Percentiles rank a stretch among this genome's conserved stretches.
These are phyloP conservation scores for Heterobasidion irregulare DNA, from an alignment of 1,284 basidiomycete genomes.

Conservation along the genomic window DNA sequence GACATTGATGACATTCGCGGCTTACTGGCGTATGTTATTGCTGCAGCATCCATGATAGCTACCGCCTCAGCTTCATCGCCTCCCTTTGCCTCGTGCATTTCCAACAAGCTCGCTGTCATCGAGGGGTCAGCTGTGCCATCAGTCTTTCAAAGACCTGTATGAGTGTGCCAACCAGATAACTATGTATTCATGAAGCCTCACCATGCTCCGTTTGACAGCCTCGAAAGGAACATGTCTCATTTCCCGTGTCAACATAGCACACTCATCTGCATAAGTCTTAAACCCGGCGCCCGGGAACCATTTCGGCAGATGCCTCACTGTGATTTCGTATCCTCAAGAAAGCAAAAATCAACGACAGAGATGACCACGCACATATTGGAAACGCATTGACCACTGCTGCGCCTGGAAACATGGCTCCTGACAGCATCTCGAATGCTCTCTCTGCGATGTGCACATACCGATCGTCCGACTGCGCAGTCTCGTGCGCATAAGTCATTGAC, in stretches of 20 bases:
- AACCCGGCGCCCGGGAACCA: not conserved
- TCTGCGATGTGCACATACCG: not conserved
- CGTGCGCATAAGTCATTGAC: not conserved
- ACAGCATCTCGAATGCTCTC: not conserved
- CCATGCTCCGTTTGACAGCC: not conserved
- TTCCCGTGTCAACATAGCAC: not conserved
- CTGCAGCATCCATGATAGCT: not conserved
- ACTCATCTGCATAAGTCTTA: not conserved
- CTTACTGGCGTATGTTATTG: not conserved
- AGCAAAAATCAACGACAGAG: no score
- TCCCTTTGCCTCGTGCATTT: not conserved
- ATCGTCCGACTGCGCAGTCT: not conserved
- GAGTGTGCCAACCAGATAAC: not conserved
- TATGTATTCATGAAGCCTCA: not conserved
- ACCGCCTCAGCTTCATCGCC: not conserved
- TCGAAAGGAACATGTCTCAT: not conserved
- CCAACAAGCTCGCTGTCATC: not conserved
- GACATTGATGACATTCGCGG: not conserved
- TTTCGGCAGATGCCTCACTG: not conserved
- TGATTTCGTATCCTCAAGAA: no score
- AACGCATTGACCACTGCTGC: not conserved
- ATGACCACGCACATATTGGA: not conserved
- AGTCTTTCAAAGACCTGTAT: not conserved
- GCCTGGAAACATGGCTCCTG: not conserved
- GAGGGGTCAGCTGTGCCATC: not conserved